phyloP scores from a whole-genome alignment of 371 early-diverging fungal genomes.

The Mucor circinelloides region DNA sequence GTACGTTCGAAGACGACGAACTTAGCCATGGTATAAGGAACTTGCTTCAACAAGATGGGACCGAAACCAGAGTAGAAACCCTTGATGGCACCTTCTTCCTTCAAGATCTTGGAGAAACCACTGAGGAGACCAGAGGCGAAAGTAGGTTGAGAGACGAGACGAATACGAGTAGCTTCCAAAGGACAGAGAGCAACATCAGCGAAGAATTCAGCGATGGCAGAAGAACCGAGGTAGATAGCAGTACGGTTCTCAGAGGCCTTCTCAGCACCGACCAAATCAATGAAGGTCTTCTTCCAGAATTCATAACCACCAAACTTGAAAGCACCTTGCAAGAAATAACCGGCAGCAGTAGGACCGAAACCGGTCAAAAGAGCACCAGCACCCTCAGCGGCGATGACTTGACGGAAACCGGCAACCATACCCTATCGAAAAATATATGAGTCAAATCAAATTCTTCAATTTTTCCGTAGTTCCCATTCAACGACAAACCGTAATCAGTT shows the following conservation, averaged over 20 bases:
- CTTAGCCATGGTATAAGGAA: constrained; percentile 73
- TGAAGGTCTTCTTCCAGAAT: constrained; percentile 83
- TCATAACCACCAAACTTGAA: constrained; percentile 94
- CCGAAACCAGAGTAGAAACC: constrained; percentile 82
- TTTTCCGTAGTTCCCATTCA: constrained; percentile 4
- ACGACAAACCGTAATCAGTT: neutral
- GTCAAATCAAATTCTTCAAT: neutral
- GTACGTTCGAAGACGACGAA: constrained; percentile 61
- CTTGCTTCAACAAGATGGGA: constrained; percentile 76
- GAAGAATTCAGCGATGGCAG: constrained; percentile 91
- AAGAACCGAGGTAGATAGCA: constrained; percentile 79
- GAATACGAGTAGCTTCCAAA: constrained; percentile 79
- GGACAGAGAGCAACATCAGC: constrained; percentile 90
- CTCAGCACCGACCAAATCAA: constrained; percentile 74
- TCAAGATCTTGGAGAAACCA: constrained; percentile 65
- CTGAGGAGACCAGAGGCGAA: constrained; percentile 69
- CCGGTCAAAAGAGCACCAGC: constrained; percentile 85
- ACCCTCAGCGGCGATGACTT: constrained; percentile 82
- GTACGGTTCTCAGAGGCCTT: constrained; percentile 82
- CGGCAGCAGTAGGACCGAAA: constrained; percentile 81
- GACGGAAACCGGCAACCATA: constrained; percentile 65
- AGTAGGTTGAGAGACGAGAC: constrained; percentile 75
- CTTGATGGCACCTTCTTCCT: constrained; percentile 70
- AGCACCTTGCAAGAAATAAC: constrained; percentile 90
- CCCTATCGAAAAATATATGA: constrained; percentile 26